Base-by-base conservation (phyloP, 2,329 filamentous ascomycete genomes). In the Chalaropsis thielavioides region DNA sequence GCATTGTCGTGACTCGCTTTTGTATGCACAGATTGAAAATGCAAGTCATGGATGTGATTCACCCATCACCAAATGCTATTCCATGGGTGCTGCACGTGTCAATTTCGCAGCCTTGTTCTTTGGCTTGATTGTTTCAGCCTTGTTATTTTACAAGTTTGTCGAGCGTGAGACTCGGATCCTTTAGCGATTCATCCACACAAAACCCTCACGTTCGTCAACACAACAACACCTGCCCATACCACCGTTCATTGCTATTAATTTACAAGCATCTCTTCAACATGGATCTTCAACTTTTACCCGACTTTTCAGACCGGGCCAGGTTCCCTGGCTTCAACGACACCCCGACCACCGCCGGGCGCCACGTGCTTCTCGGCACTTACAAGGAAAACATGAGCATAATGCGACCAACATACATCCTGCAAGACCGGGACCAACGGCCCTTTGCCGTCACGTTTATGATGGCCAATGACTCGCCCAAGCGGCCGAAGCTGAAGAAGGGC, bases 371-470 rank as follows among this genome's bases (percentile, higher is more conserved):
- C 13, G 78, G 75, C 46, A 75, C 79, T 65, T 72, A 80, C 64
- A 76, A 76, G 67, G 74, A 79, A 67, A 74, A 79, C 71, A 77
- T 76, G 71, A 77, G 78, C 49, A 78, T 81, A 68, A 80, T 74
- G 22, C 76, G 79, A 68, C 78, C 79, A 5, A 81, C 79, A 3
- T 74, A 80, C 1, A 76, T 80, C 62, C 74, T 75, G 19, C 71
- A 72, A 41, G 79, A 81, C 72, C 71, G 73, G 43, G 68, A 69
- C 49, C 72, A 72, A 49, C 68, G 70, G 22, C 72, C 76, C 41
- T 80, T 80, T 68, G 78, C 78, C 2, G 72, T 80, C 7, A 75
- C 77, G 0, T 81, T 79, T 64, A 76, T 77, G 66, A 76, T 77
- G 40, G 68, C 71, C 27, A 74, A 68, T 10, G 71, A 74, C 44